A percentile compares a stretch with the other conserved stretches of the same genome.
Evolutionary conservation across 1,284 basidiomycete species (phyloP).

Genomic region (Cryptococcus sp.): DNA sequence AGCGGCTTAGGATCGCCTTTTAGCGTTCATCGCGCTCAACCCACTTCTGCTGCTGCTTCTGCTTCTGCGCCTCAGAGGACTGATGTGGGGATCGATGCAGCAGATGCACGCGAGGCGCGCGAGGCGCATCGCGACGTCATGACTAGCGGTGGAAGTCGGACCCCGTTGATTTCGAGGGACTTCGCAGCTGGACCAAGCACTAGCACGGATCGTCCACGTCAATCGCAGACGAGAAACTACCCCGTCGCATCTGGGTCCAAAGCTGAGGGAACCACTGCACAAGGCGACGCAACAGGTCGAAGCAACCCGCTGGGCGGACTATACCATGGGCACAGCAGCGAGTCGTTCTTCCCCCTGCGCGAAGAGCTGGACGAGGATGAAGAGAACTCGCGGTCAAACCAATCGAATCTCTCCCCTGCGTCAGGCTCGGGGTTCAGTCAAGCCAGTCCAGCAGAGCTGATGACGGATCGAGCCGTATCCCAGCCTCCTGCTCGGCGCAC

Average conservation of each 20-base stretch:
- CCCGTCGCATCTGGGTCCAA: not conserved
- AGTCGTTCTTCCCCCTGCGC: not conserved
- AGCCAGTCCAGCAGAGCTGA: no score
- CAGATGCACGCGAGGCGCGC: not conserved
- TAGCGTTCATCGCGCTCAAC: no score
- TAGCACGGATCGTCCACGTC: not conserved
- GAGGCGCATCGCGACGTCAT: not conserved
- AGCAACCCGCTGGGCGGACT: no score
- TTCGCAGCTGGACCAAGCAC: not conserved
- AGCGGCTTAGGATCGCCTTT: no score
- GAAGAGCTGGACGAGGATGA: not conserved
- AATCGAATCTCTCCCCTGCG: not conserved
- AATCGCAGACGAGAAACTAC: not conserved
- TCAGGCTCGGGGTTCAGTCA: no score
- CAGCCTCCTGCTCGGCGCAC: not conserved
- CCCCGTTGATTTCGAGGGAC: not conserved
- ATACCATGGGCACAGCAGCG: not conserved
- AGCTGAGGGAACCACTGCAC: not conserved
- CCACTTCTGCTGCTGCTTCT: no score
- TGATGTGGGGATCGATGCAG: no score
- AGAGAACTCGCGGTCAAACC: not conserved
- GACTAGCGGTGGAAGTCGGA: not conserved
- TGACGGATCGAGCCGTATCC: not conserved
- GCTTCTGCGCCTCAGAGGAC: no score
- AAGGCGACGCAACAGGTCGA: not conserved